Evolutionary conservation across 495 filamentous ascomycete genomes (phyloP).

Genomic region (Xylaria cubensis): DNA sequence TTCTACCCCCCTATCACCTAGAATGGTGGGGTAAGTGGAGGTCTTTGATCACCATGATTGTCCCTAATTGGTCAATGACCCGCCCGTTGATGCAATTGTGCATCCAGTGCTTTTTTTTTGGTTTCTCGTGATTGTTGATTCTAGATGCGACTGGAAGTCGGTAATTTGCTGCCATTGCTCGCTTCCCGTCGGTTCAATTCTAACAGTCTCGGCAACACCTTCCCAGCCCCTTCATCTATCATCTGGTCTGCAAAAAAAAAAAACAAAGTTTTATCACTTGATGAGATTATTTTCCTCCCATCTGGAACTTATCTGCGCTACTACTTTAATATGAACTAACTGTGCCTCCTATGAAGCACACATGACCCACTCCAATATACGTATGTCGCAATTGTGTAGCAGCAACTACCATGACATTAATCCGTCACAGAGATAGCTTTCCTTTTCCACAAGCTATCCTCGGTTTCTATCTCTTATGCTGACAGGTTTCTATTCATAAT

Average conservation of each 20-base stretch:
- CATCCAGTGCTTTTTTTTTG: conserved; percentile 8
- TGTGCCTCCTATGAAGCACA: too few relatives aligned
- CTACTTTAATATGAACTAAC: not conserved
- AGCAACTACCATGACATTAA: too few relatives aligned
- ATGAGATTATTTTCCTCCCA: not conserved
- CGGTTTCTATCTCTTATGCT: not conserved
- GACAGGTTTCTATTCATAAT: not conserved
- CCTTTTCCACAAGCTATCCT: not conserved
- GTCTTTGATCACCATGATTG: not conserved
- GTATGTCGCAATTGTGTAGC: too few relatives aligned
- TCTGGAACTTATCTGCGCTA: not conserved
- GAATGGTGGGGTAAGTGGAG: conserved; percentile 7
- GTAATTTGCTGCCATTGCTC: conserved; percentile 2
- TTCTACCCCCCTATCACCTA: not conserved
- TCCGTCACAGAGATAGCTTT: not conserved
- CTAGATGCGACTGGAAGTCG: conserved; percentile 14
- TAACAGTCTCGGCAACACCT: not conserved
- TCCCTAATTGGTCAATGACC: conserved; percentile 8
- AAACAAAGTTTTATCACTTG: not conserved
- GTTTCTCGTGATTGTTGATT: conserved; percentile 1
- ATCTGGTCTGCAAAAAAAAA: not conserved
- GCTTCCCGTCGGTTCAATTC: conserved; percentile 13
- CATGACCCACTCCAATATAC: not conserved
- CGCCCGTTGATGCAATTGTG: conserved; percentile 11
- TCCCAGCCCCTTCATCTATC: not conserved